Base-by-base conservation (phyloP, 1,284 basidiomycete species). In the Entoloma clypeatum region DNA sequence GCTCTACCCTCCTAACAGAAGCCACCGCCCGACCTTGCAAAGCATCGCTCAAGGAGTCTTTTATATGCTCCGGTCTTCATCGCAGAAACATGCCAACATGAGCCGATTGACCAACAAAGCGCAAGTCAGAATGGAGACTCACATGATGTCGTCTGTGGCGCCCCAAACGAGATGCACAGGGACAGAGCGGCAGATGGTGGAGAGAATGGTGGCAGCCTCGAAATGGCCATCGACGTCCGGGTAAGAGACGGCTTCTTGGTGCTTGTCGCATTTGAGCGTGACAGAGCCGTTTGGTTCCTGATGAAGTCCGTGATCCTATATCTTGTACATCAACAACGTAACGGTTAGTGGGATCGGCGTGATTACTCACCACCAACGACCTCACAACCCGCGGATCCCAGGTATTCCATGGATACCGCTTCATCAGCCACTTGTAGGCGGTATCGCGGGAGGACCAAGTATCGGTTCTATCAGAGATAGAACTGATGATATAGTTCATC, bases 151-250 rank as follows among this genome's bases (percentile, higher is more conserved):
- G 28, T 59, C 58, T n/a, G 53, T 51, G 4, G 48, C 54, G 14
- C 65, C 69, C 65, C 67, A 72, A 7, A 71, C 57, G 19, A 67
- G 35, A 49, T 72, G 69, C 9, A 70, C 51, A 4, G 68, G 67
- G 7, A 69, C 22, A 1, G 46, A 36, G 33, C 48, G 48, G 23
- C 61, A 64, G 6, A 71, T 49, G 14, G 54, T 49, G 1, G 49
- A 48, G 1, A 72, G 48, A 11, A 63, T 53, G 5, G 48, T 30
- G 2, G 62, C 58, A 0, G 63, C 60, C 35, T 67, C 65, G 36
- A 69, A 68, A 34, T 70, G 68, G 2, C 63, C 61, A 36, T 67
- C 60, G 17, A 55, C 55, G 34, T 71, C 68, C 1, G 63, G 58
- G 47, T 66, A 74, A 7, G 64, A 65, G 1, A 60, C 45, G 0